Evolutionary conservation across 495 filamentous ascomycete species (phyloP).

Genomic region (Oidiodendron maius): DNA sequence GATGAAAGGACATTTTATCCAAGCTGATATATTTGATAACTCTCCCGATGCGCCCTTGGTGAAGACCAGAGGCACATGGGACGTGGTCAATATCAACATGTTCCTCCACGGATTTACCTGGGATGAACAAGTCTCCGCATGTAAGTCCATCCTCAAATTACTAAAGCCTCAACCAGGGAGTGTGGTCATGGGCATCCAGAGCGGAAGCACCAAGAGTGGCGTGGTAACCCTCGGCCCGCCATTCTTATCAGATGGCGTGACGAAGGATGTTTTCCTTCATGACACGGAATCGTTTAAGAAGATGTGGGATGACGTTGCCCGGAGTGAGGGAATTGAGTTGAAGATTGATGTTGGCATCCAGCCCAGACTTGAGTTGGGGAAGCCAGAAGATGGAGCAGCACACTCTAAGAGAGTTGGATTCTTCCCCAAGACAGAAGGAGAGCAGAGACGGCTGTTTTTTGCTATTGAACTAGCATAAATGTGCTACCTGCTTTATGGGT

Average conservation of each 20-base stretch:
- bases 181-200: constrained; percentile 7
- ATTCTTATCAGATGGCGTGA: constrained; percentile 3
- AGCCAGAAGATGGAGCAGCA: too few relatives aligned
- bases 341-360: too few relatives aligned
- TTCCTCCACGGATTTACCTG: constrained; percentile 25
- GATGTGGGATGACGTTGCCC: constrained; percentile 10
- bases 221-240: constrained; percentile 11
- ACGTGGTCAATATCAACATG: constrained; percentile 19
- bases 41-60: not conserved
- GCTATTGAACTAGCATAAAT: too few relatives aligned
- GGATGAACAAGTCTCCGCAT: constrained; percentile 14
- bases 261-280: constrained; percentile 12
- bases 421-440: too few relatives aligned
- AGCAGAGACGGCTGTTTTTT: too few relatives aligned
- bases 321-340: constrained; percentile 7
- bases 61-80: not conserved
- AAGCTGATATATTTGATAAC: not conserved
- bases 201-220: constrained; percentile 6
- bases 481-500: too few relatives aligned
- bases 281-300: constrained; percentile 8
- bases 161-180: constrained; percentile 7
- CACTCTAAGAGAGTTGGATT: too few relatives aligned
- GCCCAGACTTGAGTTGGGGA: too few relatives aligned
- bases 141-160: constrained; percentile 17
- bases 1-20: constrained; percentile 1